Evolutionary conservation across 176 grass and related monocot genomes (phyloP).

Genomic region (Puccinellia tenuiflora): DNA sequence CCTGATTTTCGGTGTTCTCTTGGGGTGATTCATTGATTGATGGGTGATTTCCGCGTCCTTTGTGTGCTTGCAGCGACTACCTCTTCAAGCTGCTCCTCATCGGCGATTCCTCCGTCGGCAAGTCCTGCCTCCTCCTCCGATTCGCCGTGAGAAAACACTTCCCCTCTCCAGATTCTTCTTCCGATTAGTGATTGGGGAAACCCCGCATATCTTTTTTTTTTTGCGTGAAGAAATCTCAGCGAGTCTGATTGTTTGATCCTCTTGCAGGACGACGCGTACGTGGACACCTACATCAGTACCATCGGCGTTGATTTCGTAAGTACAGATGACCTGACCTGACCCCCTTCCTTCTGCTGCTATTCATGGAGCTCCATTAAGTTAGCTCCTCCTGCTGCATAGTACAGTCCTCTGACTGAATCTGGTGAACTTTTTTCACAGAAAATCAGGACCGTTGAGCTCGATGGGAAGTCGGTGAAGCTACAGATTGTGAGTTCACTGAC

Average conservation of each 20-base stretch:
- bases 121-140: constrained; percentile 88
- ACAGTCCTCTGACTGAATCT: neutral
- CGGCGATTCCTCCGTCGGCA: constrained; percentile 94
- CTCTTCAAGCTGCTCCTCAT: constrained; percentile 99
- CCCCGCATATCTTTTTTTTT: neutral
- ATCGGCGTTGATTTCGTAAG: constrained; percentile 99
- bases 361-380: constrained; percentile 3
- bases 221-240: neutral
- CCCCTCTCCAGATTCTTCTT: neutral
- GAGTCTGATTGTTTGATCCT: neutral
- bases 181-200: neutral
- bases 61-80: constrained; percentile 65
- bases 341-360: neutral
- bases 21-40: no score
- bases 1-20: neutral
- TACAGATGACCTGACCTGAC: neutral
- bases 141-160: constrained; percentile 45
- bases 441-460: constrained; percentile 77
- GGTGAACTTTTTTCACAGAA: no score
- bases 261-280: constrained; percentile 81
- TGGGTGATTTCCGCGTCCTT: neutral
- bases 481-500: constrained; percentile 63
- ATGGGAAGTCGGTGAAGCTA: constrained; percentile 79
- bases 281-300: constrained; percentile 93
- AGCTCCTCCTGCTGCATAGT: neutral